Percentiles rank a stretch among this genome's conserved stretches.
Evolutionary conservation across 768 basidiomycete genomes (phyloP).

Genomic region (Boletus reticuloceps): DNA sequence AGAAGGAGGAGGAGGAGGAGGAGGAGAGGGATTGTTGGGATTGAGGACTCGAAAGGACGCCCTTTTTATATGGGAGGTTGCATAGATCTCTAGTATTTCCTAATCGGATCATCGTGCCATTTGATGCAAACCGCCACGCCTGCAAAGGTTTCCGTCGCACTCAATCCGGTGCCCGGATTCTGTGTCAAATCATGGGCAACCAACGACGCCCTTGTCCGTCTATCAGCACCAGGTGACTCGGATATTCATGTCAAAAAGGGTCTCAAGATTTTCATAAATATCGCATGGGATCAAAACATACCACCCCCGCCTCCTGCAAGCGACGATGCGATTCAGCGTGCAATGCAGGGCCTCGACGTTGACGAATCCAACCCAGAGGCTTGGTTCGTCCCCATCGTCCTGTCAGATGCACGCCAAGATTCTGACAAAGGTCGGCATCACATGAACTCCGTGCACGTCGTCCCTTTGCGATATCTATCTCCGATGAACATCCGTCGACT

Average conservation of each 20-base stretch:
- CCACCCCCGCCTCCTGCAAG: constrained; percentile 65
- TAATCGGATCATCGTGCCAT: constrained; percentile 10
- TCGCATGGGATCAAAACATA: constrained; percentile 66
- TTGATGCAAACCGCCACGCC: constrained; percentile 19
- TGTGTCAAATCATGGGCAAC: constrained; percentile 61
- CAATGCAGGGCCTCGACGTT: constrained; percentile 49
- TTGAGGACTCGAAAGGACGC: background rate
- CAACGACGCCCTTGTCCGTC: constrained; percentile 34
- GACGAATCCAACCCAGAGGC: constrained; percentile 39
- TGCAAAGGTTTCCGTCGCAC: constrained; percentile 27
- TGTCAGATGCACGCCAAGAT: constrained; percentile 61
- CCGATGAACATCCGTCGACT: constrained; percentile 8
- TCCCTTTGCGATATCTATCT: constrained; percentile 15
- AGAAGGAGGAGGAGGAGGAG: background rate
- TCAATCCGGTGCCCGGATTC: constrained; percentile 65
- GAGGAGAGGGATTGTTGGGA: background rate
- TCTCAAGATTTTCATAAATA: constrained; percentile 70
- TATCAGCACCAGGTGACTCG: constrained; percentile 9
- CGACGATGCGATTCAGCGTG: constrained; percentile 56
- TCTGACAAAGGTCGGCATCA: constrained; percentile 62
- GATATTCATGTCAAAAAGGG: constrained; percentile 39
- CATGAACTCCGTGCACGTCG: constrained; percentile 5
- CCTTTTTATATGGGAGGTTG: constrained; percentile 29
- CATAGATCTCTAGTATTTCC: constrained; percentile 6
- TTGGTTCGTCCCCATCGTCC: constrained; percentile 70